These are phyloP conservation scores for Diplodia mutila DNA, from an alignment of 2,329 filamentous ascomycete species.

Conservation along the genomic window DNA sequence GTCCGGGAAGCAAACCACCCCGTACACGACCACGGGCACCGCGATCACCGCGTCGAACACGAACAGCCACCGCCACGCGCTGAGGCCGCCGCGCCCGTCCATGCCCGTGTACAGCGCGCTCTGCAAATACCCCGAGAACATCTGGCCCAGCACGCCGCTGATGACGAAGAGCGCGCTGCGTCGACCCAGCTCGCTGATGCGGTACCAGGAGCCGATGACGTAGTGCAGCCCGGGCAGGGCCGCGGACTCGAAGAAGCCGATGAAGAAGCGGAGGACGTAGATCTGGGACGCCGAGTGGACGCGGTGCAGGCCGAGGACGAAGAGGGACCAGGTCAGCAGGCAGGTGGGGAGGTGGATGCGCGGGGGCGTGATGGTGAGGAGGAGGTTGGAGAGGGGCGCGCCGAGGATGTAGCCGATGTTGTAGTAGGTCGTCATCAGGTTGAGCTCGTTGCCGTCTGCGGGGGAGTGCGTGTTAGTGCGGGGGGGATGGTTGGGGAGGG, in stretches of 20 bases:
- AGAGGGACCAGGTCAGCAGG: constrained; percentile 18
- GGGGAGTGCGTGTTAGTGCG: not conserved
- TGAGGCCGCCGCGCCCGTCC: constrained; percentile 20
- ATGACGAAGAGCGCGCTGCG: constrained; percentile 21
- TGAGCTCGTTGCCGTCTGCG: constrained; percentile 26
- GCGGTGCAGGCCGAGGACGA: constrained; percentile 16
- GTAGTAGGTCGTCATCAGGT: constrained; percentile 26
- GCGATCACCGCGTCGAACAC: constrained; percentile 37
- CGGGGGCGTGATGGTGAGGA: constrained; percentile 6
- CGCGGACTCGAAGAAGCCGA: constrained; percentile 24
- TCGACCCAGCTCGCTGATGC: constrained; percentile 9
- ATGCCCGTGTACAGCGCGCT: constrained; percentile 21
- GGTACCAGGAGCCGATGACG: constrained; percentile 31
- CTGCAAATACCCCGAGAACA: constrained; percentile 28
- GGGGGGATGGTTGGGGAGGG: not conserved
- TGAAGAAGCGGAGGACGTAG: constrained; percentile 25
- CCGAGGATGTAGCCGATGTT: constrained; percentile 26
- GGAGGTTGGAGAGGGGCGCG: constrained; percentile 9
- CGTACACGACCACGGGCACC: constrained; percentile 45
- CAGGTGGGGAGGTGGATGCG: constrained; percentile 20
- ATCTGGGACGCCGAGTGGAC: not conserved
- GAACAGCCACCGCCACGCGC: constrained; percentile 28
- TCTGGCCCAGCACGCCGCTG: constrained; percentile 21
- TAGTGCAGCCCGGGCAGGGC: constrained; percentile 22
- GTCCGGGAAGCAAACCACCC: constrained; percentile 47